Conservation (phyloP, 345 rosid species). For the Cardamine chenopodiifolia region DNA sequence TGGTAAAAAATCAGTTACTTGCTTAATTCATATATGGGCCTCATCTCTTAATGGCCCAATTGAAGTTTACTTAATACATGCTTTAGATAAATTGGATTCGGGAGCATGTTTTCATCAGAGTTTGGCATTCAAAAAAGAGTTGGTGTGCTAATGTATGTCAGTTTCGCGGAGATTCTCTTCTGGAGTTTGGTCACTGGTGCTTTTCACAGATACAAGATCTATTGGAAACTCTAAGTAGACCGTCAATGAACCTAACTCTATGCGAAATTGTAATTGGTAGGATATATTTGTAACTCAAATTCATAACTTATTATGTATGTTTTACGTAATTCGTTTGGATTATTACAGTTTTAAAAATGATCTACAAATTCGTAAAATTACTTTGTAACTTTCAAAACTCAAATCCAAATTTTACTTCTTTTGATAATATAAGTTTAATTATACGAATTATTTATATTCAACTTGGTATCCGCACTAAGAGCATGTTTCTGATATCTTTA, state of each 20-base stretch:
- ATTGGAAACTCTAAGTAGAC: conserved; percentile 74
- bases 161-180: conserved; percentile 76
- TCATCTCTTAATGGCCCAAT: neutral
- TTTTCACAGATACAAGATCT: conserved; percentile 53
- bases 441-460: no score
- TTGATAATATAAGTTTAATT: no score
- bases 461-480: no score
- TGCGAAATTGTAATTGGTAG: conserved; percentile 11
- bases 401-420: no score
- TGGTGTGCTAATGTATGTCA: conserved; percentile 66
- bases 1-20: conserved; percentile 48
- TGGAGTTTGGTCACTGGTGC: conserved; percentile 68
- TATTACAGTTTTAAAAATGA: no score
- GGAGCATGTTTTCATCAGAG: conserved; percentile 61
- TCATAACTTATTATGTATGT: neutral
- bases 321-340: no score
- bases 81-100: conserved; percentile 65
- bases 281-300: neutral
- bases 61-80: neutral
- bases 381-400: no score
- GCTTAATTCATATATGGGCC: neutral
- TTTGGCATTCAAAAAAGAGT: conserved; percentile 65
- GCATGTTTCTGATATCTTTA: no score
- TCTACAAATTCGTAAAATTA: no score
- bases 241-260: neutral